Evolutionary conservation across 495 filamentous ascomycete genomes (phyloP).

Genomic region (Penicillium alfredii): DNA sequence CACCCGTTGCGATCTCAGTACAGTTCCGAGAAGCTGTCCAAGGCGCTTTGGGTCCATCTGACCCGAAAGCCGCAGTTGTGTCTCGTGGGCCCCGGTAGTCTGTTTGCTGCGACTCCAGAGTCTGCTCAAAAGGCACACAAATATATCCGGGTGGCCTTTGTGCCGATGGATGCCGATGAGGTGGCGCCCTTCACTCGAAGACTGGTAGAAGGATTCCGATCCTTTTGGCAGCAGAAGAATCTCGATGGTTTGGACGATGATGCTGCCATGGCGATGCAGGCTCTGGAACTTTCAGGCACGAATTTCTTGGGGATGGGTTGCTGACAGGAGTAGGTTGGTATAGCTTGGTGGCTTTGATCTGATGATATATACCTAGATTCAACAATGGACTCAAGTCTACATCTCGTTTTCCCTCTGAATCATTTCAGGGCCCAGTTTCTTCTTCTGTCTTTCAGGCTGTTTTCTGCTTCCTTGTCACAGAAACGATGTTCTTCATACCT

Average conservation of each 20-base stretch:
- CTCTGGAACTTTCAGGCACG: constrained; percentile 6
- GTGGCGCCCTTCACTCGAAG: constrained; percentile 52
- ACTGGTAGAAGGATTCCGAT: constrained; percentile 60
- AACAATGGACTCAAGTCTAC: too few relatives aligned
- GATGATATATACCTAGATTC: too few relatives aligned
- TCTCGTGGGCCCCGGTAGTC: constrained; percentile 58
- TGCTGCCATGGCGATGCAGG: constrained; percentile 10
- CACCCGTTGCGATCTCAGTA: constrained; percentile 61
- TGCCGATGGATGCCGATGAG: constrained; percentile 66
- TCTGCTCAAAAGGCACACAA: constrained; percentile 49
- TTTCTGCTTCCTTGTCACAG: too few relatives aligned
- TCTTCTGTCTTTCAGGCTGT: too few relatives aligned
- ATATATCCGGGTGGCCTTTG: constrained; percentile 79
- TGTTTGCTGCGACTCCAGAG: constrained; percentile 62
- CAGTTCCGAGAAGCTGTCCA: constrained; percentile 38
- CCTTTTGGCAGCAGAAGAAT: constrained; percentile 70
- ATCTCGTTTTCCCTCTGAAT: too few relatives aligned
- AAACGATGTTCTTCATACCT: too few relatives aligned
- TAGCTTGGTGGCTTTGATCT: too few relatives aligned
- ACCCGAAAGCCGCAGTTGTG: constrained; percentile 62
- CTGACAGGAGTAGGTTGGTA: constrained; percentile 6
- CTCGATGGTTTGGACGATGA: constrained; percentile 55
- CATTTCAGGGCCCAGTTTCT: too few relatives aligned
- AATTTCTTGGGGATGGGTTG: constrained; percentile 26
- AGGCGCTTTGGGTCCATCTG: constrained; percentile 66